A percentile compares a stretch with the other conserved stretches of the same genome.
These are phyloP conservation scores for Lotmaria passim DNA, from an alignment of 208 protist species.

Conservation along the genomic window DNA sequence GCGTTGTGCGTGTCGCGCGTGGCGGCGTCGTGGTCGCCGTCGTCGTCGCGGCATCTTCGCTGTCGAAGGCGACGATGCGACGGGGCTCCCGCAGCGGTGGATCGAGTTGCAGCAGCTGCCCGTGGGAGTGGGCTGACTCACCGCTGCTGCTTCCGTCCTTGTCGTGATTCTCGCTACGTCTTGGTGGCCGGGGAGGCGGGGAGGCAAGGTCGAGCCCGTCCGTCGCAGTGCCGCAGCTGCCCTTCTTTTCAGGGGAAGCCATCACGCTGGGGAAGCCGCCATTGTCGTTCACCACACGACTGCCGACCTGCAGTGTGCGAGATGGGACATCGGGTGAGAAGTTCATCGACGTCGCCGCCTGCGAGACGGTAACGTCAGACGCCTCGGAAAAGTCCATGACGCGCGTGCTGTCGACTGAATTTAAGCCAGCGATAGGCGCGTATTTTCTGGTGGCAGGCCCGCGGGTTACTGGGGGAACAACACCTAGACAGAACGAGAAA, in stretches of 20 bases:
- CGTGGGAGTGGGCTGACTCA: not conserved
- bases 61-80: constrained; percentile 6
- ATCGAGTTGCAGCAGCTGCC: constrained; percentile 20
- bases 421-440: too few relatives aligned
- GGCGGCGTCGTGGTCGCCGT: not conserved
- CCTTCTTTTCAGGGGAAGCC: not conserved
- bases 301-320: not conserved
- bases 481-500: not conserved
- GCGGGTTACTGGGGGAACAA: too few relatives aligned
- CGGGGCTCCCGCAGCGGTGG: not conserved
- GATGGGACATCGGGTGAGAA: not conserved
- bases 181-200: constrained; percentile 30
- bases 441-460: not conserved
- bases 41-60: not conserved
- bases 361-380: not conserved
- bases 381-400: constrained; percentile 3
- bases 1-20: not conserved
- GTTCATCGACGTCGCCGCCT: constrained; percentile 20
- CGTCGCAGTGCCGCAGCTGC: not conserved
- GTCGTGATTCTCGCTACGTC: not conserved
- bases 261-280: not conserved
- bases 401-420: too few relatives aligned
- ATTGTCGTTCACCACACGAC: not conserved
- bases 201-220: constrained; percentile 16
- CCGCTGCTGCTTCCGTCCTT: not conserved